Conservation (phyloP, 73 alveolate genomes). For the Loxodes magnus region DNA sequence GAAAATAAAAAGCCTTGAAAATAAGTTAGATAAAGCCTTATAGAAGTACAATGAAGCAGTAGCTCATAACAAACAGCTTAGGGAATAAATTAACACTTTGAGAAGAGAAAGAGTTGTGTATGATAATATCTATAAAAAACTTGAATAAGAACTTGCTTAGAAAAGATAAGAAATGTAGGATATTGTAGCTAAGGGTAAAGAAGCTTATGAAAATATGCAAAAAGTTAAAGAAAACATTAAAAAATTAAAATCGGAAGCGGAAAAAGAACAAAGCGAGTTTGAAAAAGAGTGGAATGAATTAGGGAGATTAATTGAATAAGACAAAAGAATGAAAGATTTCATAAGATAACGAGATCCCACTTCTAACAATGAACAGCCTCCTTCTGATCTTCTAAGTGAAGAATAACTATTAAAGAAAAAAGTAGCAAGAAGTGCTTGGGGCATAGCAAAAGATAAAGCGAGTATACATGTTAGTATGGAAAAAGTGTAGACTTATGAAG, state of each 20-base stretch:
- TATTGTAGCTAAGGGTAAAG: slow-evolving; percentile 65
- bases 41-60: slow-evolving; percentile 93
- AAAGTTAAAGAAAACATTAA: slow-evolving; percentile 81
- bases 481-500: slow-evolving; percentile 69
- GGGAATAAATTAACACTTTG: slow-evolving; percentile 85
- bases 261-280: slow-evolving; percentile 86
- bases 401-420: background rate
- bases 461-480: slow-evolving; percentile 23
- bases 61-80: slow-evolving; percentile 76
- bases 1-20: slow-evolving; percentile 71
- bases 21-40: slow-evolving; percentile 85
- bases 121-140: slow-evolving; percentile 82
- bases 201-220: slow-evolving; percentile 86
- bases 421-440: background rate
- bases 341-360: slow-evolving; percentile 33
- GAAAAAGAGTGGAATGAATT: slow-evolving; percentile 53
- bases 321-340: slow-evolving; percentile 38
- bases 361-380: slow-evolving; percentile 20
- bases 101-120: slow-evolving; percentile 91
- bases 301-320: slow-evolving; percentile 38
- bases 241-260: slow-evolving; percentile 78
- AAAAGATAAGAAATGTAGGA: slow-evolving; percentile 85
- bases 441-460: slow-evolving; percentile 22
- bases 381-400: background rate
- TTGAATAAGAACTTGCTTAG: slow-evolving; percentile 84